These are phyloP conservation scores for Suillus luteus DNA, from an alignment of 768 basidiomycete genomes.

Conservation along the genomic window DNA sequence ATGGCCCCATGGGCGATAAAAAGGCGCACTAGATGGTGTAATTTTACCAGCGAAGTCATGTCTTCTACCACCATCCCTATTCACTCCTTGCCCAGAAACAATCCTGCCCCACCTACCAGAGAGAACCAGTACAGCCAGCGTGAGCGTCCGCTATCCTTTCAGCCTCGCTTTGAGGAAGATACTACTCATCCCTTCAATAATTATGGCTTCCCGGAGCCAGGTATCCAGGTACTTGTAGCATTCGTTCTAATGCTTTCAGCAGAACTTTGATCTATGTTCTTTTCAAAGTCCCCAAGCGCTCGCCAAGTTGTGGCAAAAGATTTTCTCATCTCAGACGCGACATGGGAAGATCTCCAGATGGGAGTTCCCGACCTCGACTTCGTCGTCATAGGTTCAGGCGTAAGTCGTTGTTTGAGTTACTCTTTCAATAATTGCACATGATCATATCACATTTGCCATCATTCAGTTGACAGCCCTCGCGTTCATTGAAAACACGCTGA, in stretches of 20 bases:
- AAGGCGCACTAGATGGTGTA: background rate
- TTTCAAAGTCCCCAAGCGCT: background rate
- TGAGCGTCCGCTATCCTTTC: background rate
- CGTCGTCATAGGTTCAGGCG: background rate
- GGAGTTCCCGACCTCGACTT: background rate
- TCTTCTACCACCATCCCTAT: background rate
- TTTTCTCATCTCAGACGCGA: background rate
- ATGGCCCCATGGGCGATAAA: background rate
- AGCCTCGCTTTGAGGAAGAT: background rate
- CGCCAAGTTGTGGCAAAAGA: background rate
- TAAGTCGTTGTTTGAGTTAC: background rate
- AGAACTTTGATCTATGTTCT: background rate
- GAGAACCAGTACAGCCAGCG: background rate
- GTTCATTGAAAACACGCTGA: slow-evolving; percentile 19
- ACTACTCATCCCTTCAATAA: background rate
- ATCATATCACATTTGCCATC: background rate
- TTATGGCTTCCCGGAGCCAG: background rate
- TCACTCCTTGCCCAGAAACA: background rate
- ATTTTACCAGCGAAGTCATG: background rate
- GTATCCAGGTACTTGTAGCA: background rate
- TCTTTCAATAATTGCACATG: background rate
- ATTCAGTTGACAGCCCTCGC: slow-evolving; percentile 17
- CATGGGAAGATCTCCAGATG: background rate
- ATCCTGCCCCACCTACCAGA: background rate
- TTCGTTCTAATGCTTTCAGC: background rate